Evolutionary conservation across 345 rosid genomes (phyloP).

Genomic region (Barbarea vulgaris): DNA sequence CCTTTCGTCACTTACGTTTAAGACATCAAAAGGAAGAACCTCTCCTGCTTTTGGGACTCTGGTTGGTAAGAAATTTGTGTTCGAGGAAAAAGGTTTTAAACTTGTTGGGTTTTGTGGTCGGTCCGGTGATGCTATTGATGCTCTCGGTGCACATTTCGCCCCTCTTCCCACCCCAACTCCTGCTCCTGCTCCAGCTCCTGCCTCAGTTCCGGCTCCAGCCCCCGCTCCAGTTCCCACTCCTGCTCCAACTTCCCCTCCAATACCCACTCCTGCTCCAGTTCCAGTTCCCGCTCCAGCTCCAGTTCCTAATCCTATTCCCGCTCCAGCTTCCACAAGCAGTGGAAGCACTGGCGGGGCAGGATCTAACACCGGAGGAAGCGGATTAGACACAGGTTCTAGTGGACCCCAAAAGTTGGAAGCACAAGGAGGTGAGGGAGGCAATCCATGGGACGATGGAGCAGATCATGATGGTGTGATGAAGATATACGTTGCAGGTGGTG

Average conservation of each 20-base stretch:
- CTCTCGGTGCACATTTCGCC: too few species aligned
- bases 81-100: slow-evolving; percentile 23
- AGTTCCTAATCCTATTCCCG: too few species aligned
- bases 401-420: too few species aligned
- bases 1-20: slow-evolving; percentile 26
- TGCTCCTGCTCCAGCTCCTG: not conserved
- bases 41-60: slow-evolving; percentile 31
- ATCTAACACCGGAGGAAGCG: too few species aligned
- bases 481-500: not conserved
- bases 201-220: not conserved
- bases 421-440: too few species aligned
- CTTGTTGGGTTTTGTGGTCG: slow-evolving; percentile 38
- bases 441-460: too few species aligned
- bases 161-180: not conserved
- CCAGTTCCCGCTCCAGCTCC: too few species aligned
- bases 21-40: slow-evolving; percentile 36
- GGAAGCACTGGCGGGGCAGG: too few species aligned
- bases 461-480: not conserved
- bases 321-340: too few species aligned
- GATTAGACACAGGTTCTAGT: too few species aligned
- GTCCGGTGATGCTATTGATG: slow-evolving; percentile 5
- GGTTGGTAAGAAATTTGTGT: slow-evolving; percentile 33
- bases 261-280: too few species aligned
- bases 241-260: not conserved
- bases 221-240: not conserved